These are phyloP conservation scores for Telfairia occidentalis DNA, from an alignment of 331 rosid species.

Conservation along the genomic window DNA sequence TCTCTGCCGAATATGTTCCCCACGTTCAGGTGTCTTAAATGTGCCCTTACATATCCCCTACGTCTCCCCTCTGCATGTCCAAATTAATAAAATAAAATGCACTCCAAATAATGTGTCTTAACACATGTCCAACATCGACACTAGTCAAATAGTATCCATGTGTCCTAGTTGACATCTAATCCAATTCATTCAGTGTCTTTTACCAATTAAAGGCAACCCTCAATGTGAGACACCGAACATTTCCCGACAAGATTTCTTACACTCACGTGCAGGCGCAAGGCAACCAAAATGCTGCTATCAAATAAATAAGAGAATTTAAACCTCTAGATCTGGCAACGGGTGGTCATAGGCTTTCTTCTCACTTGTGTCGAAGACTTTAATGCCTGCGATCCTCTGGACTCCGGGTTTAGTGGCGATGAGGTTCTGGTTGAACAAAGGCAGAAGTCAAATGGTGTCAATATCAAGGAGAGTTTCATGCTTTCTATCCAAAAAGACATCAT, in stretches of 20 bases:
- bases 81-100: background rate
- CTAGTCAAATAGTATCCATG: background rate
- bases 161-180: conserved; percentile 1
- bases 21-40: background rate
- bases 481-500: background rate
- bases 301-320: conserved; percentile 21
- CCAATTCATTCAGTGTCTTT: conserved; percentile 1
- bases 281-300: conserved; percentile 2
- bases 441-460: background rate
- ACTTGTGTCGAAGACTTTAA: conserved; percentile 55
- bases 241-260: background rate
- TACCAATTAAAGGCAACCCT: background rate
- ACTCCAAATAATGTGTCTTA: background rate
- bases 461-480: background rate
- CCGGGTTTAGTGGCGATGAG: conserved; percentile 88
- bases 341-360: conserved; percentile 68
- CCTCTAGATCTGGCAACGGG: conserved; percentile 88
- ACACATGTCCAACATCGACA: background rate
- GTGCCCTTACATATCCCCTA: background rate
- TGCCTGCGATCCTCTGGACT: conserved; percentile 80
- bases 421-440: conserved; percentile 40
- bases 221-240: background rate
- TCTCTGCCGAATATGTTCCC: background rate
- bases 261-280: background rate
- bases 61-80: background rate